phyloP scores from a whole-genome alignment of 257 asterid species.

The Linderniella brevidens region DNA sequence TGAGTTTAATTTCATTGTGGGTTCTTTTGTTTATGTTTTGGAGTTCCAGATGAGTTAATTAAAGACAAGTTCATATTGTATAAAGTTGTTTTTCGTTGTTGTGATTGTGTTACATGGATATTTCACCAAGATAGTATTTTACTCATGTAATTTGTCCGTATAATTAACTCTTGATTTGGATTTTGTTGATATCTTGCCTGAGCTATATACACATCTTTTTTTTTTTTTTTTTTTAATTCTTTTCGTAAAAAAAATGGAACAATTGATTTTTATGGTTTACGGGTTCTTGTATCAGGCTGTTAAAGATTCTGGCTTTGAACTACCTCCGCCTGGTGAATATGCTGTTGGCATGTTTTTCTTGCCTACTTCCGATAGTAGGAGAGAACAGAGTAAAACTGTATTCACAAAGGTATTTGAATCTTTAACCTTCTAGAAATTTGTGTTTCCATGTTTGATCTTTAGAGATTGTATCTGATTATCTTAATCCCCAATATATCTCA shows the following conservation, averaged over 20 bases:
- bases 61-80: no score
- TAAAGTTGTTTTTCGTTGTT: no score
- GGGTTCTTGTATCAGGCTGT: conserved; percentile 30
- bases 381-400: conserved; percentile 84
- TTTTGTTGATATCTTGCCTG: no score
- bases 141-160: no score
- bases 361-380: conserved; percentile 77
- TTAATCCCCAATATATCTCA: conserved; percentile 9
- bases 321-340: conserved; percentile 81
- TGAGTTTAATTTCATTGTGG: neutral
- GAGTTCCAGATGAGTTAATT: no score
- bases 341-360: conserved; percentile 98
- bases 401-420: conserved; percentile 49
- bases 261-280: conserved; percentile 5
- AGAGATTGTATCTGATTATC: neutral
- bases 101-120: no score
- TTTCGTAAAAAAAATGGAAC: neutral
- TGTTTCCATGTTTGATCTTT: neutral
- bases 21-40: no score
- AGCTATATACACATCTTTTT: no score
- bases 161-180: no score
- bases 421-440: conserved; percentile 1
- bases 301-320: conserved; percentile 64
- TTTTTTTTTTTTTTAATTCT: neutral
- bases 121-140: no score